Evolutionary conservation across 108 stramenopile genomes (phyloP), one percentile per base, ranked within the genome.

Genomic region (Cyclotella baltica): DNA sequence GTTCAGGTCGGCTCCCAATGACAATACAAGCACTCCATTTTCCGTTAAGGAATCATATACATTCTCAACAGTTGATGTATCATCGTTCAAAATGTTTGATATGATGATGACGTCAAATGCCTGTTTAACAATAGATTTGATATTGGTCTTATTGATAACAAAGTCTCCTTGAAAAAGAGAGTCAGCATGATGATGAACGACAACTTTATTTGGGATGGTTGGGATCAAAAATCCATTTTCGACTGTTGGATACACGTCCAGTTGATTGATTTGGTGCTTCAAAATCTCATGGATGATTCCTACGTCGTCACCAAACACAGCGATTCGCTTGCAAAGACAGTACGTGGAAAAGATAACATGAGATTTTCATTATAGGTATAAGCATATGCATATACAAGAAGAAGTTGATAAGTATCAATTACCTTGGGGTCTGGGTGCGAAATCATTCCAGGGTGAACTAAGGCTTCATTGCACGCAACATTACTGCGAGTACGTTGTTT

Each of bases 401-500:
- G 4, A 28, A 1, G 55, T 20, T 28, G 22, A 11, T 25, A 4
- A 2, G 27, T 27, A 6, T 4, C 11, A 57, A 25, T 36, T 62
- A 62, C 61, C 61, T 34, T 8, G 11, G 93, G 93, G 65, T 88
- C 75, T 1, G 83, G 59, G 48, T 97, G 97, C 16, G 90, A 61
- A 52, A 97, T 81, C 95, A 98, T 92, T 20, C 92, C 92, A 19
- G 97, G 97, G 81, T 98, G 97, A 20, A 98, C 96, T n/a, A 98
- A 84, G 29, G 88, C 63, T 52, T 68, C 67, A 38, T 52, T 52
- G 33, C 48, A 48, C 16, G 18, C 47, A 11, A 5, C 27, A 20
- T 66, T 28, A 18, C 16, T 25, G 1, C 22, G 1, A 57, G 23
- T 4, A 13, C 15, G 4, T 29, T 57, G 18, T 3, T 6, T 20